Evolutionary conservation across 768 basidiomycete species (phyloP).

Genomic region (Termitomyces sp.): DNA sequence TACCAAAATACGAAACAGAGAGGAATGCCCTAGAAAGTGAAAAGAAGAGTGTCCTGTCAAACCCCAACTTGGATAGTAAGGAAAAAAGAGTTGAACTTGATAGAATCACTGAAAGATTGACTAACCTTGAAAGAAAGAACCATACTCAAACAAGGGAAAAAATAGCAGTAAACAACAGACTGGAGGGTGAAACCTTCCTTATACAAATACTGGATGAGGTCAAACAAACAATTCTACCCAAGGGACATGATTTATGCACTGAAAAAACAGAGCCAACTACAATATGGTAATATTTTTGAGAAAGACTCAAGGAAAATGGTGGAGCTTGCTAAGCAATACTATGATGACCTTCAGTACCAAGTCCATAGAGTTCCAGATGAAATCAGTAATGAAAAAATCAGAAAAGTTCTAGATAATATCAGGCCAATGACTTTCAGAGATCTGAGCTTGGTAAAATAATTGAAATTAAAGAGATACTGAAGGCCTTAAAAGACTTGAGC

Average conservation of each 20-base stretch:
- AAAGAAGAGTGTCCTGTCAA: background rate
- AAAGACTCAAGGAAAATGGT: background rate
- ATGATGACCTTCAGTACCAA: background rate
- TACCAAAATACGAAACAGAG: background rate
- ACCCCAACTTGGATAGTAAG: background rate
- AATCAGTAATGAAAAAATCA: background rate
- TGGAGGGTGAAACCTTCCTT: background rate
- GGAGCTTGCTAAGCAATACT: background rate
- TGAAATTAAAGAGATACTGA: no score
- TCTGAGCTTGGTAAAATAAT: no score
- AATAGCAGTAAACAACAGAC: background rate
- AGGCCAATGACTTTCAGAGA: no score
- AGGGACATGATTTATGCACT: background rate
- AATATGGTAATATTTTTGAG: background rate
- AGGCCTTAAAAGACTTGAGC: no score
- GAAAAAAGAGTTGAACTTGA: background rate
- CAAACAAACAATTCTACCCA: background rate
- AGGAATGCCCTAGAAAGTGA: background rate
- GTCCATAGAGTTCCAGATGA: background rate
- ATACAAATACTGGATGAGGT: background rate
- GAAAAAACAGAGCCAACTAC: background rate
- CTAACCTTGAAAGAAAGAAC: background rate
- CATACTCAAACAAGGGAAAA: background rate
- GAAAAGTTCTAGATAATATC: no score
- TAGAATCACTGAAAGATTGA: background rate